phyloP scores from a whole-genome alignment of 2,329 filamentous ascomycete genomes.

The Thermoascus crustaceus region DNA sequence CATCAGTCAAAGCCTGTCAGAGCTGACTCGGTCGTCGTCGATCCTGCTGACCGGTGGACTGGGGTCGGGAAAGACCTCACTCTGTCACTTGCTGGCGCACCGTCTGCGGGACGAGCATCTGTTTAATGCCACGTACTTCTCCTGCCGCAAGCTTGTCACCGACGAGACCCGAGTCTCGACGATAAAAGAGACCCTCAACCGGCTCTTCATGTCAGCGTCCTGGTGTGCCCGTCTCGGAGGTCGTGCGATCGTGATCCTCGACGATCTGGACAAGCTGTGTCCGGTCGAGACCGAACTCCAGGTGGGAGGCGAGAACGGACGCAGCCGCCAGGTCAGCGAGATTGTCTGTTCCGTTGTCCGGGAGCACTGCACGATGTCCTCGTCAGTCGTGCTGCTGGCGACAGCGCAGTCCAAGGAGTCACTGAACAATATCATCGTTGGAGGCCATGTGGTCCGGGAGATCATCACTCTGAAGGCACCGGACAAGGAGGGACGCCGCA shows the following conservation, averaged over 20 bases:
- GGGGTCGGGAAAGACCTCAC: conserved; percentile 80
- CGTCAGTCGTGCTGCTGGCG: conserved; percentile 75
- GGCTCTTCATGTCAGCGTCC: conserved; percentile 78
- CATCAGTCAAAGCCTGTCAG: conserved; percentile 62
- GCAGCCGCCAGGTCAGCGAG: conserved; percentile 88
- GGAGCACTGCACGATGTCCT: conserved; percentile 73
- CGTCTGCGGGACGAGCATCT: conserved; percentile 63
- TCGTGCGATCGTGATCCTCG: conserved; percentile 73
- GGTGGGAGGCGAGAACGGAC: conserved; percentile 84
- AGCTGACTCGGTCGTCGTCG: conserved; percentile 78
- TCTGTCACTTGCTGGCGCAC: conserved; percentile 68
- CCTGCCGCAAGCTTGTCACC: conserved; percentile 77
- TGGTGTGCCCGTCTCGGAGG: conserved; percentile 88
- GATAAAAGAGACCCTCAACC: conserved; percentile 79
- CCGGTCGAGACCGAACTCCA: conserved; percentile 91
- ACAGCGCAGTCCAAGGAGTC: conserved; percentile 91
- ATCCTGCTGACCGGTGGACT: conserved; percentile 82
- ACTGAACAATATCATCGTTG: conserved; percentile 80
- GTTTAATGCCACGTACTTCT: conserved; percentile 77
- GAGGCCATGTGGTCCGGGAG: conserved; percentile 85
- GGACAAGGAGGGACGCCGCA: conserved; percentile 78
- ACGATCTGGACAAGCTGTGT: conserved; percentile 88
- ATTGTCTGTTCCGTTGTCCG: conserved; percentile 72
- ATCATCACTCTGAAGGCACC: conserved; percentile 85
- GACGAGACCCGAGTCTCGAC: conserved; percentile 84